These are phyloP conservation scores for Neonectria coccinea DNA, from an alignment of 2,329 filamentous ascomycete genomes.

Conservation along the genomic window DNA sequence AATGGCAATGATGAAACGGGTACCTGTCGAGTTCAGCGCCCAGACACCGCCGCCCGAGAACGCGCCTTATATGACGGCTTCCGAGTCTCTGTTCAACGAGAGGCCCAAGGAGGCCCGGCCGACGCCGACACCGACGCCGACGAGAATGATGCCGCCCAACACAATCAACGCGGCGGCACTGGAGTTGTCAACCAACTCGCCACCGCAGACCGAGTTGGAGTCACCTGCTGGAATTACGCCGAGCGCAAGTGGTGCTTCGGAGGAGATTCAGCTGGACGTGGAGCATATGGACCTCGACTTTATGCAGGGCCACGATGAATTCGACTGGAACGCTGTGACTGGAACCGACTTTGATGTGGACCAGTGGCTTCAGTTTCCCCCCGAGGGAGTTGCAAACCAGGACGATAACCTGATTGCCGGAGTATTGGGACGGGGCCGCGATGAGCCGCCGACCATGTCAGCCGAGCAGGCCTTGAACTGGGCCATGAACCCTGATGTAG, in stretches of 20 bases:
- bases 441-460: slow-evolving; percentile 44
- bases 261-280: slow-evolving; percentile 52
- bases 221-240: slow-evolving; percentile 56
- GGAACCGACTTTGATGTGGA: slow-evolving; percentile 68
- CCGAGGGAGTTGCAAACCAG: slow-evolving; percentile 57
- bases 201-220: slow-evolving; percentile 60
- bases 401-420: slow-evolving; percentile 54
- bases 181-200: slow-evolving; percentile 54
- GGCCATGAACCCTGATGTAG: slow-evolving; percentile 45
- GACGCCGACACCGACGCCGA: slow-evolving; percentile 25
- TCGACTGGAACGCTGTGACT: slow-evolving; percentile 66
- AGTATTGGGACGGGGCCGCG: slow-evolving; percentile 45
- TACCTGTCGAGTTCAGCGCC: slow-evolving; percentile 53
- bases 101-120: slow-evolving; percentile 42
- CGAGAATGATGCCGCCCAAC: slow-evolving; percentile 52
- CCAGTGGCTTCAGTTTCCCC: slow-evolving; percentile 69
- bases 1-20: slow-evolving; percentile 52
- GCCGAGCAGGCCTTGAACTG: slow-evolving; percentile 47
- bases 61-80: slow-evolving; percentile 56
- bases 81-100: slow-evolving; percentile 54
- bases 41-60: slow-evolving; percentile 68
- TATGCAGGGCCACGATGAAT: slow-evolving; percentile 59
- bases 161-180: slow-evolving; percentile 53
- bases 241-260: slow-evolving; percentile 58
- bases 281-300: slow-evolving; percentile 60